Evolutionary conservation across 2,329 filamentous ascomycete genomes (phyloP), one percentile per base, ranked within the genome.

Genomic region (Emergomyces pasteurianus): DNA sequence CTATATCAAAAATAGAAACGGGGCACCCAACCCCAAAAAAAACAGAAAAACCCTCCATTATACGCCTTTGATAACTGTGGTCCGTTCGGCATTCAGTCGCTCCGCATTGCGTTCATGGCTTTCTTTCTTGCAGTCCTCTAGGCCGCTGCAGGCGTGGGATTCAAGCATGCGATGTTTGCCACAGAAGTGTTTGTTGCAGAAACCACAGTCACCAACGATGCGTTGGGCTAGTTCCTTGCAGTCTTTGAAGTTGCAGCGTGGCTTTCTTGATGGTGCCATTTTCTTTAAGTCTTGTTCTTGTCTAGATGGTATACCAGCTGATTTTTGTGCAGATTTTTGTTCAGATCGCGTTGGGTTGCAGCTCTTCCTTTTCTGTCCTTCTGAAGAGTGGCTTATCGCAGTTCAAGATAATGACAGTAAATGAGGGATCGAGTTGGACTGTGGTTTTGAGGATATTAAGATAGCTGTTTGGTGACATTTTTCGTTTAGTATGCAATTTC

Each of bases 41-140:
- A n/a, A n/a, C n/a, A n/a, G n/a, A n/a, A 10, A 43, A 52, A 16
- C 5, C 5, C 10, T 28, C 26, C 31, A 16, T 38, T 83, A 96
- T 74, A 95, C 87, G 64, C 92, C 92, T 77, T 89, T 92, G 78
- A 97, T 94, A 69, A 95, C 91, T 65, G 92, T 88, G 54, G 94
- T 99, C 72, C 92, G 83, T 81, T 99, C 92, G 61, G 86, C 85
- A 76, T 96, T 90, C 72, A 99, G 81, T 78, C 95, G 92, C 66
- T 91, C 88, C 62, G 90, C 89, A 74, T 99, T 99, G 67, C 91
- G 86, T 74, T 95, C 90, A 77, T 96, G 90, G 55, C 90, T 92
- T 75, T 96, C 91, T 80, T 95, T 94, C 83, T 96, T 96, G 83
- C 92, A 96, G 78, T 96, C 89, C 80, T 97, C 94, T 61, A 99